These are phyloP conservation scores for Acacia concinna DNA, from an alignment of 331 rosid species.

Conservation along the genomic window DNA sequence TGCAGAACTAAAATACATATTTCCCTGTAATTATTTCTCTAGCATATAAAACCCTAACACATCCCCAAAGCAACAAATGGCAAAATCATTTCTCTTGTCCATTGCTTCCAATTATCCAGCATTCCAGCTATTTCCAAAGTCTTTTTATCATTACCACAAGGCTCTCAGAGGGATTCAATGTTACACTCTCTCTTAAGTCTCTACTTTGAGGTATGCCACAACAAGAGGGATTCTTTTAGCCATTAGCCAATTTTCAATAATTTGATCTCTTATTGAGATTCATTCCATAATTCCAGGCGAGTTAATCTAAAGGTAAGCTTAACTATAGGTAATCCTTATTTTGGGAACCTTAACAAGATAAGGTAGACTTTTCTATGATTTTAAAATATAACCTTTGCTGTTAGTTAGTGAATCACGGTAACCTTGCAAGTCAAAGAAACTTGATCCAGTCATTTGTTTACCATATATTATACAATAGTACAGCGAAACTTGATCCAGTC, in stretches of 20 bases:
- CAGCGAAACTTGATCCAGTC: not conserved
- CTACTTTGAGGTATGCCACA: not conserved
- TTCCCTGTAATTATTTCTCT: not conserved
- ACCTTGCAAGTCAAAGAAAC: not conserved
- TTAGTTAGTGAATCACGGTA: not conserved
- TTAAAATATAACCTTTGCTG: not conserved
- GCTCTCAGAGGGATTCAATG: not conserved
- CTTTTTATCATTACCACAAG: not conserved
- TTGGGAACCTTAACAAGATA: conserved; percentile 1
- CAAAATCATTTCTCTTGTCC: not conserved
- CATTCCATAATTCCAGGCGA: not conserved
- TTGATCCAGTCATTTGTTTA: not conserved
- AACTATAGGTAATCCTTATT: conserved; percentile 12
- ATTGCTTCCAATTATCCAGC: conserved; percentile 1
- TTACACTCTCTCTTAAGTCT: not conserved
- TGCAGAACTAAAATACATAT: not conserved
- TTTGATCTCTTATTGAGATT: conserved; percentile 1
- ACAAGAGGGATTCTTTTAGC: not conserved
- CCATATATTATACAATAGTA: conserved; percentile 1
- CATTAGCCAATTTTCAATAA: conserved; percentile 1
- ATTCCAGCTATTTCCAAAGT: not conserved
- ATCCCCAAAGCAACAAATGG: not conserved
- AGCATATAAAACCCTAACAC: not conserved
- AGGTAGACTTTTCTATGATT: not conserved
- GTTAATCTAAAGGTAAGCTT: not conserved